A percentile compares a stretch with the other conserved stretches of the same genome.
Evolutionary conservation across 176 grass and related monocot species (phyloP).

Genomic region (Rhynchospora pubera): DNA sequence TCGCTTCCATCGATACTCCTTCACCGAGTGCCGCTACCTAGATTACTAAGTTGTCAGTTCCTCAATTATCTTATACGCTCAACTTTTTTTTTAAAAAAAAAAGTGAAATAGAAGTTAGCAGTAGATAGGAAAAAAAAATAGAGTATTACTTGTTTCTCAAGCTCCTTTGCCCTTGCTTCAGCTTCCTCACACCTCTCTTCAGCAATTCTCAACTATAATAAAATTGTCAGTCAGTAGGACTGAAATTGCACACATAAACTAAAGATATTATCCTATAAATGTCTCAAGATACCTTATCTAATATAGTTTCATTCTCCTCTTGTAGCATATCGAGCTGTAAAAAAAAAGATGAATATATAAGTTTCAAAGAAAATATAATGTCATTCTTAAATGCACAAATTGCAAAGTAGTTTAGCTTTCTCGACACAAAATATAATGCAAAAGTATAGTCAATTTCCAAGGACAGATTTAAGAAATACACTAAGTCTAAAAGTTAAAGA

Average conservation of each 20-base stretch:
- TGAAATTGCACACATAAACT: background rate
- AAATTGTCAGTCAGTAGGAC: background rate
- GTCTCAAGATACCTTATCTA: conserved; percentile 62
- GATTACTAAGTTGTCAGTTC: conserved; percentile 35
- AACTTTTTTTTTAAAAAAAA: background rate
- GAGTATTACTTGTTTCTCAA: conserved; percentile 82
- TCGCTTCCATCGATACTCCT: conserved; percentile 87
- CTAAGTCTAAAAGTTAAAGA: background rate
- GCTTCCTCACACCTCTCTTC: conserved; percentile 91
- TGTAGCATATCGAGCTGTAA: conserved; percentile 99
- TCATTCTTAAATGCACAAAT: conserved; percentile 18
- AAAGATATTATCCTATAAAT: background rate
- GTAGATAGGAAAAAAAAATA: background rate
- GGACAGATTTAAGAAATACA: conserved; percentile 17
- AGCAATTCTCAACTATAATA: conserved; percentile 69
- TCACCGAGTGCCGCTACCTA: conserved; percentile 97
- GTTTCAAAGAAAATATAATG: conserved; percentile 23
- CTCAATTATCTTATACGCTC: background rate
- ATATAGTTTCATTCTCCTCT: conserved; percentile 91
- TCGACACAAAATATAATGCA: background rate
- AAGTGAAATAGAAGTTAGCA: background rate
- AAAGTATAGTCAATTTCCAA: background rate
- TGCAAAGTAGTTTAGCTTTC: background rate
- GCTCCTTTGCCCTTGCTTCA: conserved; percentile 81
- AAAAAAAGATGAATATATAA: conserved; percentile 29